Evolutionary conservation across 345 rosid species (phyloP), one percentile per base, ranked within the genome.

Genomic region (Gossypium turneri): DNA sequence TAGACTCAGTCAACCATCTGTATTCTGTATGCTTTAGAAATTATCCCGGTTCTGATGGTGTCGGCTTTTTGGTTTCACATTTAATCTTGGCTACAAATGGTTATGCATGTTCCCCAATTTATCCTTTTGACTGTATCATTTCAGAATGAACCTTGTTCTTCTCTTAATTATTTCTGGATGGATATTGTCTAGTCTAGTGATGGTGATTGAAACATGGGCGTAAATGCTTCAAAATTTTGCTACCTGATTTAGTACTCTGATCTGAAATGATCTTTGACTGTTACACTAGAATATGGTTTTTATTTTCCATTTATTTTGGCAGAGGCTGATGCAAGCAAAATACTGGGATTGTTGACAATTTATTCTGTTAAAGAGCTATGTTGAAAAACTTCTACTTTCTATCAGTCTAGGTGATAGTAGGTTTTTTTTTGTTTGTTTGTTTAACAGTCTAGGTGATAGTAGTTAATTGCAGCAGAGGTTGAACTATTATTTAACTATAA

Each of bases 1-100:
- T 29, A 70, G 73, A 70, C 41, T 70, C 61, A 17, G 73, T 70
- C 73, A 70, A 53, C 60, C 61, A 10, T 52, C 48, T 52, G n/a
- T 70, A 17, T 52, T 52, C 48, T 50, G 44, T 8, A 17, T 50
- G 72, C 58, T 50, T 68, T 50, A 68, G 72, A 27, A 15, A 25
- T 50, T 50, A 7, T 41, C 69, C 50, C 4, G 16, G 72, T 25
- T 50, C 38, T 15, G 58, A 68, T n/a, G 60, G 61, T 70, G 47
- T 52, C 47, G 48, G 61, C 61, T 29, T 29, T 65, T 52, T 52
- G 73, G 17, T 70, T 70, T 70, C 61, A 52, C 73, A 52, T 29
- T 52, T 12, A 50, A 6, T 27, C n/a, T 27, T 51, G 73, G 59
- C 59, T 44, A 45, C 52, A 44, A 66, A 66, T 66, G 70, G 52